Evolutionary conservation across 1,284 basidiomycete genomes (phyloP), one percentile per base, ranked within the genome.

Genomic region (Ustilago nuda): DNA sequence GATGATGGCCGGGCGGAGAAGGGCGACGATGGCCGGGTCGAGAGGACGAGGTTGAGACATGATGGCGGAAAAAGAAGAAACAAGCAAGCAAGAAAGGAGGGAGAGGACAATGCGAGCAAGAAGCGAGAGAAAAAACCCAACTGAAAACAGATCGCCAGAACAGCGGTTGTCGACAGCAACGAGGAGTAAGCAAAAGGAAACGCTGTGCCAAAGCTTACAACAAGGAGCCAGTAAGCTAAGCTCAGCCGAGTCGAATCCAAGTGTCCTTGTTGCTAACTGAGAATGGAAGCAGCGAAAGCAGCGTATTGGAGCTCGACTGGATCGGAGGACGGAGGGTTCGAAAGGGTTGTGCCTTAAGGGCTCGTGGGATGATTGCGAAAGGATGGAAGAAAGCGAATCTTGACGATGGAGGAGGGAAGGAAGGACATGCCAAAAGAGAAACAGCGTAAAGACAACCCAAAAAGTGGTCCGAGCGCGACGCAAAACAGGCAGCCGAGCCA

Each of bases 1-100:
- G 30, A 79, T 76, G 70, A 84, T 81, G 56, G 75, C 74, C 30
- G 73, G 75, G 30, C 79, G 76, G 32, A 84, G 73, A 35, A 70
- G 54, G 46, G 76, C 66, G 55, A 78, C 70, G 48, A 45, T 66
- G 52, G 65, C 68, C 39, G 69, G 60, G 51, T 75, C 72, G 52
- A 78, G 72, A 27, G 64, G 61, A 4, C n/a, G 52, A 52, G 66
- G 63, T 32, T 74, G 72, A 35, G 76, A 71, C 76, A 78, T 78
- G 67, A 8, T 72, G 45, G 61, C 19, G 23, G 33, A 39, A 23
- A 15, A 15, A 30, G 33, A 52, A 27, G 50, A 53, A 15, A 35
- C 11, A 30, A 45, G 32, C 32, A 9, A 37, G 23, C 4, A 33
- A 53, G 15, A 36, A 17, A 53, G 50, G 8, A 13, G 4, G 8